Evolutionary conservation across 2,329 filamentous ascomycete genomes (phyloP).

Genomic region (Botrytis squamosa): DNA sequence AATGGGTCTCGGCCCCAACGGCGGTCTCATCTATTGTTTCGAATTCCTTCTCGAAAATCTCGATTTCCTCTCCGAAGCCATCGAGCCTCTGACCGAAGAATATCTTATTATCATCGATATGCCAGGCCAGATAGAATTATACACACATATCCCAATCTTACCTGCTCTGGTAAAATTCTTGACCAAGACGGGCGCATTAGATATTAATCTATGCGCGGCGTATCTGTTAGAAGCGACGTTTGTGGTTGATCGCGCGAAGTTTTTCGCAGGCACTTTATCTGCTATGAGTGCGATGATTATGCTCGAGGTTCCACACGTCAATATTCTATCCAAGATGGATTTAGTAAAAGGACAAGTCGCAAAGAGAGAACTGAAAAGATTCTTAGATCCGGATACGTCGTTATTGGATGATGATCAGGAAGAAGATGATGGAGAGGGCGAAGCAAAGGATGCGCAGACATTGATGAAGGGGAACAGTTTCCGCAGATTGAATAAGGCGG

Average conservation of each 20-base stretch:
- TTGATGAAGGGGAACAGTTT: slow-evolving; percentile 84
- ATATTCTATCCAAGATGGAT: slow-evolving; percentile 97
- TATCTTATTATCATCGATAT: slow-evolving; percentile 98
- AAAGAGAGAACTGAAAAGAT: slow-evolving; percentile 85
- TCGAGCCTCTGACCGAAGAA: slow-evolving; percentile 86
- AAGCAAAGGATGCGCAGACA: slow-evolving; percentile 60
- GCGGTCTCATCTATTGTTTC: slow-evolving; percentile 93
- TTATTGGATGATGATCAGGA: slow-evolving; percentile 61
- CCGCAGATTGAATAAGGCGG: slow-evolving; percentile 78
- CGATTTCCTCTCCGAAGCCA: slow-evolving; percentile 82
- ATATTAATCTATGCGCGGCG: slow-evolving; percentile 87
- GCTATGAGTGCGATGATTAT: slow-evolving; percentile 99
- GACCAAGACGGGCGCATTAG: slow-evolving; percentile 73
- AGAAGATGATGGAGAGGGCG: slow-evolving; percentile 50
- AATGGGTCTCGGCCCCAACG: slow-evolving; percentile 85
- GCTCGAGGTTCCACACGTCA: slow-evolving; percentile 95
- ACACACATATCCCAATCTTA: slow-evolving; percentile 92
- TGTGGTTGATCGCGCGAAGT: slow-evolving; percentile 92
- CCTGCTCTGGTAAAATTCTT: slow-evolving; percentile 81
- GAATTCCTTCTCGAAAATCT: slow-evolving; percentile 94
- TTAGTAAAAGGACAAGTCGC: slow-evolving; percentile 86
- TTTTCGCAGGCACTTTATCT: slow-evolving; percentile 91
- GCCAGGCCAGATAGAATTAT: slow-evolving; percentile 97
- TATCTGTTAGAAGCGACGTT: slow-evolving; percentile 97
- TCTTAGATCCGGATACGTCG: slow-evolving; percentile 80